Percentiles rank a stretch among this genome's conserved stretches.
phyloP scores from a whole-genome alignment of 1,139 yeast species.

The Pichia cactophila region DNA sequence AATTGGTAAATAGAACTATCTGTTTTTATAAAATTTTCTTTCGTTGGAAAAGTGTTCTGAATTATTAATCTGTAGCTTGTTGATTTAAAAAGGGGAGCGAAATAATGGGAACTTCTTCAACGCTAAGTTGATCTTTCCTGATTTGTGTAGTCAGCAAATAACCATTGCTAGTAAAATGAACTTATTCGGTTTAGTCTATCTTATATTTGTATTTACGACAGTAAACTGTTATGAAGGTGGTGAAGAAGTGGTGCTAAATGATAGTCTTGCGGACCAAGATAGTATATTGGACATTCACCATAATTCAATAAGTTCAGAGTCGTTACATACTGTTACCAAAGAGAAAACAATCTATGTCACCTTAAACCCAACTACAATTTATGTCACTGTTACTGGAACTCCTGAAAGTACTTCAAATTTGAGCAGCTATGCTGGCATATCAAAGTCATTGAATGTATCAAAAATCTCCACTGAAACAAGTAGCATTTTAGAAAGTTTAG shows the following conservation, averaged over 20 bases:
- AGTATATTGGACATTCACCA: neutral
- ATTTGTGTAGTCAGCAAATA: too few species aligned
- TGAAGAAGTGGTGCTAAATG: neutral
- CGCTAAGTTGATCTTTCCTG: too few species aligned
- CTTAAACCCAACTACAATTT: slow-evolving; percentile 19
- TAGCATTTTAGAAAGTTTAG: neutral
- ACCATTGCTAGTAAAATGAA: neutral
- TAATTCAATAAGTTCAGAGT: neutral
- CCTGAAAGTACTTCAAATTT: neutral
- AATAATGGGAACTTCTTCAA: neutral
- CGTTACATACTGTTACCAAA: slow-evolving; percentile 5
- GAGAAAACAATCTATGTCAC: slow-evolving; percentile 22
- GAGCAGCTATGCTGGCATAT: too few species aligned
- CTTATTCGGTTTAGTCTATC: neutral
- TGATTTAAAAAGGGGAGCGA: neutral
- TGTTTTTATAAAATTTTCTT: neutral
- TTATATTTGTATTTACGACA: neutral
- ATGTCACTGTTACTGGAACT: slow-evolving; percentile 21
- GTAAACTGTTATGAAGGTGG: neutral
- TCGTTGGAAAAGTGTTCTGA: neutral
- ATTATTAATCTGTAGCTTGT: too few species aligned
- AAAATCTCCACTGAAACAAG: neutral
- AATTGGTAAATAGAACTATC: neutral
- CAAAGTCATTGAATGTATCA: too few species aligned
- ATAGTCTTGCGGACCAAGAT: neutral